These are phyloP conservation scores for Acanthamoeba castellanii DNA, from an alignment of 208 protist species.

Conservation along the genomic window DNA sequence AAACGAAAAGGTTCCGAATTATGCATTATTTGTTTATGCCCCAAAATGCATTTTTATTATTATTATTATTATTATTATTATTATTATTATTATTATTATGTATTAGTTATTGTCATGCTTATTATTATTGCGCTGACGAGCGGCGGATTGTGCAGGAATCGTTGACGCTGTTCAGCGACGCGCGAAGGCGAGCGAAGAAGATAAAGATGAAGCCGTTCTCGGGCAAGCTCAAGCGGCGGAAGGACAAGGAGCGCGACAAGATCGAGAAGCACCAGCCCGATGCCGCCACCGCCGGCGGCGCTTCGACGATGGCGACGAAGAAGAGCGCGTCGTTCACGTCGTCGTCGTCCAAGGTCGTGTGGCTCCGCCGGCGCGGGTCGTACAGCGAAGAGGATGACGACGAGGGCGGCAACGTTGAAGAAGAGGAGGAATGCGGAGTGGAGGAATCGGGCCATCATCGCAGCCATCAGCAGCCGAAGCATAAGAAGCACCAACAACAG, in stretches of 20 bases:
- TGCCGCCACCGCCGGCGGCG: neutral
- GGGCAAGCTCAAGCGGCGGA: constrained; percentile 8
- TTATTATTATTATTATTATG: neutral
- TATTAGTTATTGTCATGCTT: neutral
- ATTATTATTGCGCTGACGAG: neutral
- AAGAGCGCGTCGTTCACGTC: neutral
- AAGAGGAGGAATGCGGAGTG: neutral
- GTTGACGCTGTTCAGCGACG: constrained; percentile 19
- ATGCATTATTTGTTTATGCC: neutral
- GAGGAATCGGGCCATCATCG: neutral
- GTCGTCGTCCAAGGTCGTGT: constrained; percentile 2
- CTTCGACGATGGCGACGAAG: neutral
- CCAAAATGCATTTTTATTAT: neutral
- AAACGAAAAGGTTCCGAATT: neutral
- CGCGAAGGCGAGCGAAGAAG: constrained; percentile 28
- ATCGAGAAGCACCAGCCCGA: neutral
- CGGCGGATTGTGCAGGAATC: neutral
- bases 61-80: neutral
- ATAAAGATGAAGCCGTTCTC: constrained; percentile 55
- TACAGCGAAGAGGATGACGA: neutral
- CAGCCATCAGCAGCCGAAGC: neutral
- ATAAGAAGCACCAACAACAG: neutral
- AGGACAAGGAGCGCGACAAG: neutral
- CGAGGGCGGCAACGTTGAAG: neutral
- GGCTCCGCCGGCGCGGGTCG: neutral